phyloP scores from a whole-genome alignment of 2,329 filamentous ascomycete species.

The Mycocentrospora acerina region DNA sequence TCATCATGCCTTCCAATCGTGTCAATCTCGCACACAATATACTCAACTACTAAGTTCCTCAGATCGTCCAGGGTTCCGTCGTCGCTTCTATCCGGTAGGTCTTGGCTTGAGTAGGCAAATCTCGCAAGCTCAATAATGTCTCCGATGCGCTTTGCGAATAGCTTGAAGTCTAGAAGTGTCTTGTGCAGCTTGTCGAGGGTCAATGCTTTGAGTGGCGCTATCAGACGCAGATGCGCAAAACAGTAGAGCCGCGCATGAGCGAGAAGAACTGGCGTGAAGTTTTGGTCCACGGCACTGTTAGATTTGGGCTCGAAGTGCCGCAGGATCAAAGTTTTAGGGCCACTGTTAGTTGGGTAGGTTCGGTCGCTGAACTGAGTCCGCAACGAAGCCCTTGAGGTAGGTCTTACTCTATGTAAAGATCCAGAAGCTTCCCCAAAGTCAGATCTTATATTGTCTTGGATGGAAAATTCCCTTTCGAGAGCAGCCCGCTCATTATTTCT shows the following conservation, averaged over 20 bases:
- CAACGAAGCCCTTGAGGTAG: constrained; percentile 14
- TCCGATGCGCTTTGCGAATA: constrained; percentile 9
- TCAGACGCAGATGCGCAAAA: constrained; percentile 11
- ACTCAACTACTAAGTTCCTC: constrained; percentile 18
- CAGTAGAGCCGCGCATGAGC: constrained; percentile 16
- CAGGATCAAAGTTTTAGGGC: constrained; percentile 13
- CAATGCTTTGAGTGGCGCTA: constrained; percentile 12
- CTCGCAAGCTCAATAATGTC: constrained; percentile 17
- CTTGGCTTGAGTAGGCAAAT: constrained; percentile 10
- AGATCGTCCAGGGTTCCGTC: constrained; percentile 13
- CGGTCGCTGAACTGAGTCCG: constrained; percentile 16
- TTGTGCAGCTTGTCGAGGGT: constrained; percentile 18
- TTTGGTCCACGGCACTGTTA: constrained; percentile 16
- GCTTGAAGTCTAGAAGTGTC: constrained; percentile 14
- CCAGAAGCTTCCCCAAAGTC: constrained; percentile 2
- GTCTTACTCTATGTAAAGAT: constrained; percentile 6
- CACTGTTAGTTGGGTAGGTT: constrained; percentile 10
- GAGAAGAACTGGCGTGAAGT: constrained; percentile 22
- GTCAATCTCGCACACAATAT: constrained; percentile 19
- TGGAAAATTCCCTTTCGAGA: too few relatives aligned
- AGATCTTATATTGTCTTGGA: too few relatives aligned
- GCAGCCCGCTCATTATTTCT: too few relatives aligned
- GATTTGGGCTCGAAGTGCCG: constrained; percentile 14
- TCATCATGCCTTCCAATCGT: constrained; percentile 11
- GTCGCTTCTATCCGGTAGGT: constrained; percentile 10